These are phyloP conservation scores for Paraphaeosphaeria sporulosa DNA, from an alignment of 2,329 filamentous ascomycete species.

Conservation along the genomic window DNA sequence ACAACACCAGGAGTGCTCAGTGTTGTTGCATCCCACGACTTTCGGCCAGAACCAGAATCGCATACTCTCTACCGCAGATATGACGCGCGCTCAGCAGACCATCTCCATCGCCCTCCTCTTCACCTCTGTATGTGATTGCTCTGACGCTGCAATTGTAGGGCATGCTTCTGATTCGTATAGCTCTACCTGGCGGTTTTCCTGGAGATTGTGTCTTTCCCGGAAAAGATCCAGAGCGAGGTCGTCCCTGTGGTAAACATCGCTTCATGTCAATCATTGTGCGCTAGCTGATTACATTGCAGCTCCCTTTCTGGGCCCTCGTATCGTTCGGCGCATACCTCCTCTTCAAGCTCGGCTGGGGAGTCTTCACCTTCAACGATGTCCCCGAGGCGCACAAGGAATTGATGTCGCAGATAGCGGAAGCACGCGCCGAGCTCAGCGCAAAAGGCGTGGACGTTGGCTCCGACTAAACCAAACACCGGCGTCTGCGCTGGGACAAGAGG, in stretches of 20 bases:
- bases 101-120: slow-evolving; percentile 87
- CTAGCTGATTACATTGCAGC: slow-evolving; percentile 58
- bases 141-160: slow-evolving; percentile 21
- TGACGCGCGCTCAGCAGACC: slow-evolving; percentile 95
- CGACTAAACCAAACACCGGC: slow-evolving; percentile 31
- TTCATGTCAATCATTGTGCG: neutral
- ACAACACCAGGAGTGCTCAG: neutral
- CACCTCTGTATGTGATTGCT: slow-evolving; percentile 74
- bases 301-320: slow-evolving; percentile 92
- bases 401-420: slow-evolving; percentile 81
- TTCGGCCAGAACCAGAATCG: neutral
- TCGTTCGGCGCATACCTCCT: slow-evolving; percentile 92
- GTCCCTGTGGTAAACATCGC: slow-evolving; percentile 81
- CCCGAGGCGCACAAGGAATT: slow-evolving; percentile 89
- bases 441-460: slow-evolving; percentile 82
- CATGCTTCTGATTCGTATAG: slow-evolving; percentile 58
- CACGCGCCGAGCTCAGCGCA: slow-evolving; percentile 74
- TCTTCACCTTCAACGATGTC: slow-evolving; percentile 96
- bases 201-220: slow-evolving; percentile 80
- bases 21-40: slow-evolving; percentile 5
- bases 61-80: slow-evolving; percentile 55
- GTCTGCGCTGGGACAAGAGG: slow-evolving; percentile 16
- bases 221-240: slow-evolving; percentile 80
- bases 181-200: slow-evolving; percentile 89
- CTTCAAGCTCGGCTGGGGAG: slow-evolving; percentile 88